Evolutionary conservation across 2,329 filamentous ascomycete species (phyloP), one percentile per base, ranked within the genome.

Genomic region (Colletotrichum sp.): DNA sequence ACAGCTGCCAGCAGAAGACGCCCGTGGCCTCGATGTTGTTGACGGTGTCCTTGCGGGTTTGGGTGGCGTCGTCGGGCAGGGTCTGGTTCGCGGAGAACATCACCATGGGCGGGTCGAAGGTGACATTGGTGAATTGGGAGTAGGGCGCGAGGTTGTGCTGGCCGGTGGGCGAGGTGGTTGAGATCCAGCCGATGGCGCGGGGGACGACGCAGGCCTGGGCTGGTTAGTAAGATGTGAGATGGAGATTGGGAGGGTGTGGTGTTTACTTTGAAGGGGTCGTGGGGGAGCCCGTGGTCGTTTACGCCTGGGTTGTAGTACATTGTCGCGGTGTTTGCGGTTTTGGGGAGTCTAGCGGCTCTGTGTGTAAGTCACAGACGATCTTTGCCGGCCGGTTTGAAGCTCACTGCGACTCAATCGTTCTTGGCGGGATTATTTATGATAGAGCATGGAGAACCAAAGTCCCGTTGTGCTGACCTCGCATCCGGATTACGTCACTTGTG

Each of bases 291-390:
- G 5, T 71, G 68, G 16, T 44, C 68, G 30, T 57, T 52, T 11
- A 66, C 60, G 15, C 68, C 60, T 12, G 68, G 68, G 4, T 71
- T 32, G 60, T 71, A 71, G 27, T 48, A 71, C 68, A 71, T 71
- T 32, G 6, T 34, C 22, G 59, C 22, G 60, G 79, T n/a, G 75
- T 78, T 15, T 86, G 78, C 5, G 79, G 8, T 27, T 7, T 2
- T 36, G 11, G 6, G 1, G 44, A 1, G n/a, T 48, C n/a, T 48
- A 48, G 5, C n/a, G 16, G 44, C 19, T 44, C n/a, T 52, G 11
- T 52, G 44, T 52, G 44, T 22, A 52, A 52, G n/a, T 52, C 11
- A 52, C 0, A 52, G 44, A 52, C n/a, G 11, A 13, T 52, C 6
- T 22, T 22, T 22, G 6, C 6, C n/a, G 1, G 11, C 6, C n/a